Evolutionary conservation across 176 grass and related monocot species (phyloP), one percentile per base, ranked within the genome.

Genomic region (Coix lacrymajobi): DNA sequence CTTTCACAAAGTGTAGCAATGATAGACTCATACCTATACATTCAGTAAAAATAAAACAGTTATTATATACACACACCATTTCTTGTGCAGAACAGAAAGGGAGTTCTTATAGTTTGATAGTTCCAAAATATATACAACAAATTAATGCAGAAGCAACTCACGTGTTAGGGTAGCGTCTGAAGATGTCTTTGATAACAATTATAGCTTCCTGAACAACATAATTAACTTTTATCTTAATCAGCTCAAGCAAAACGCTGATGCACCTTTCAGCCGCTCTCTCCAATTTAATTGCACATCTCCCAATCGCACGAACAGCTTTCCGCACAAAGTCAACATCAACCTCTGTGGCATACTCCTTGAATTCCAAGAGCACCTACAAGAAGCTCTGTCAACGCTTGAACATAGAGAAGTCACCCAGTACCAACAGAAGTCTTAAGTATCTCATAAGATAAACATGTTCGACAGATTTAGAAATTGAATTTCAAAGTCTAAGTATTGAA

Each of bases 161-260:
- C 93, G 91, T 99, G 84, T 99, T 99, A 56, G 96, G 96, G 85
- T 99, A 99, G 52, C 96, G 96, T 82, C 96, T 95, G 83, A 99
- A 99, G 64, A 99, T 99, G 46, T 99, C 93, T 81, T 99, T 99
- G 77, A 99, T 96, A 77, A 96, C 96, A 80, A 99, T 99, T 43
- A 99, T 96, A 84, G 96, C 96, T 90, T 99, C 96, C 70, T 99
- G 96, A 69, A 99, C 96, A 58, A 99, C 96, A 80, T 96, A 99
- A 88, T 96, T 99, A 79, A 99, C 93, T 86, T 99, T 99, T 79
- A 99, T 99, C 86, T 93, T 99, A 79, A 99, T 99, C 75, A 99
- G 87, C 80, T 99, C 96, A 71, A 99, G 96, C 87, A 99, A 92
- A 66, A 99, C 91, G 40, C 92, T 99, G 73, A 99, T 96, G 58